phyloP scores from a whole-genome alignment of 129 eudicot species.

The Arctium minus region DNA sequence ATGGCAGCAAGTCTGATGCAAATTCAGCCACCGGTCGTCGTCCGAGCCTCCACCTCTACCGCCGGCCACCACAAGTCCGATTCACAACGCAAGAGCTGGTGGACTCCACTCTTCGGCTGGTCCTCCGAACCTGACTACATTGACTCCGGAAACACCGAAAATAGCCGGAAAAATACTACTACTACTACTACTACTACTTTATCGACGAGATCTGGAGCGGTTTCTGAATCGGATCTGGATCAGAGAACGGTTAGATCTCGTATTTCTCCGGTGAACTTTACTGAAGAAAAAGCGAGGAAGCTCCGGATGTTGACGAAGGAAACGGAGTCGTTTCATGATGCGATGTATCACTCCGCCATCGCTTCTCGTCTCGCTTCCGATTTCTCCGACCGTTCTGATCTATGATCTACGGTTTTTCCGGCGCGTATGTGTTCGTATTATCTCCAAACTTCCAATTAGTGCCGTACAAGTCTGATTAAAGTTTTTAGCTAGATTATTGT shows the following conservation, averaged over 20 bases:
- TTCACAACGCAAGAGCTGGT: conserved; percentile 41
- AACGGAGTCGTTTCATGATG: conserved; percentile 57
- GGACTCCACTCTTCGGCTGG: conserved; percentile 78
- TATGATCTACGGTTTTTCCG: conserved; percentile 6
- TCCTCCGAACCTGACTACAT: conserved; percentile 60
- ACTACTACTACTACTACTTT: not conserved
- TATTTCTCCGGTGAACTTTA: conserved; percentile 36
- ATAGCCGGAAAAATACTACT: too few relatives aligned
- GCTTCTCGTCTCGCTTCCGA: conserved; percentile 87
- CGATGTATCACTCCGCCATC: conserved; percentile 89
- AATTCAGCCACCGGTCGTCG: conserved; percentile 28
- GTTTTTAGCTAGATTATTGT: not conserved
- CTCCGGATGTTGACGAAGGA: conserved; percentile 55
- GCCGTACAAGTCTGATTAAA: not conserved
- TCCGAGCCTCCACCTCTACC: conserved; percentile 25
- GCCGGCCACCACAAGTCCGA: conserved; percentile 28
- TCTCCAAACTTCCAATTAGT: not conserved
- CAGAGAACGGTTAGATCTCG: conserved; percentile 21
- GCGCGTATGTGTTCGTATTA: not conserved
- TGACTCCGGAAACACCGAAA: conserved; percentile 21
- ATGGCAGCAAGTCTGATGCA: conserved; percentile 50
- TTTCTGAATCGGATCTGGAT: conserved; percentile 19
- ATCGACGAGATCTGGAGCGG: not conserved
- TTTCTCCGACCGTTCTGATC: conserved; percentile 35
- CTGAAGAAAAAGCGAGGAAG: conserved; percentile 64